Conservation (phyloP, 495 filamentous ascomycete genomes). For the Podospora bellae-mahoneyi region DNA sequence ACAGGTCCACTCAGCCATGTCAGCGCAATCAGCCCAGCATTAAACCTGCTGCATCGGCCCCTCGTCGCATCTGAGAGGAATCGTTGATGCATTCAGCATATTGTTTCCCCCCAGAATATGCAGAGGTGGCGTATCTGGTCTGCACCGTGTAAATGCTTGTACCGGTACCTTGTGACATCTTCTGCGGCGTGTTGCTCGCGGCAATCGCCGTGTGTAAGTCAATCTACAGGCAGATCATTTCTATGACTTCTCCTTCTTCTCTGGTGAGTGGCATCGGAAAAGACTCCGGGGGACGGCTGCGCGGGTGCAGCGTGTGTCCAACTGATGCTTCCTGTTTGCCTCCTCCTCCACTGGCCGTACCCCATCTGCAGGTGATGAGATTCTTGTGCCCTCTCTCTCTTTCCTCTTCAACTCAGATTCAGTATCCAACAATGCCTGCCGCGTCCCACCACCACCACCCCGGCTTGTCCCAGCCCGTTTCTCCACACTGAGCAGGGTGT, state of each 20-base stretch:
- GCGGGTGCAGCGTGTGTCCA: conserved; percentile 5
- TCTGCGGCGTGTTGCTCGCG: conserved; percentile 1
- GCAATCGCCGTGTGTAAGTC: conserved; percentile 14
- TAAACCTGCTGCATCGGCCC: neutral
- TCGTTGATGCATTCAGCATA: neutral
- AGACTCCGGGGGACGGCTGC: neutral
- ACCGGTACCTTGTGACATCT: neutral
- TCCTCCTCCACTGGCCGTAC: neutral
- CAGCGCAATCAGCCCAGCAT: conserved; percentile 4
- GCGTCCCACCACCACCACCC: conserved; percentile 3
- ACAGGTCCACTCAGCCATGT: conserved; percentile 1
- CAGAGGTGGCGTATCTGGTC: neutral
- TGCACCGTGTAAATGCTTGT: conserved; percentile 8
- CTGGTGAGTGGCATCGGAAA: neutral
- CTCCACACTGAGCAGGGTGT: conserved; percentile 2
- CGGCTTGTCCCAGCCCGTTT: neutral
- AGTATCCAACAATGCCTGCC: conserved; percentile 18
- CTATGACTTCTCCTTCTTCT: neutral
- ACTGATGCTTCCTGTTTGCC: conserved; percentile 10
- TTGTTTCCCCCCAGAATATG: neutral
- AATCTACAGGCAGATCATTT: neutral
- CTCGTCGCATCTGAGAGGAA: neutral
- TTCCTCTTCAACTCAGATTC: neutral
- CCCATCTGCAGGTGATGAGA: conserved; percentile 3
- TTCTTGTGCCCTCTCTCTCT: conserved; percentile 3